phyloP scores from a whole-genome alignment of 2,329 filamentous ascomycete species.

The Thielaviopsis punctulata region DNA sequence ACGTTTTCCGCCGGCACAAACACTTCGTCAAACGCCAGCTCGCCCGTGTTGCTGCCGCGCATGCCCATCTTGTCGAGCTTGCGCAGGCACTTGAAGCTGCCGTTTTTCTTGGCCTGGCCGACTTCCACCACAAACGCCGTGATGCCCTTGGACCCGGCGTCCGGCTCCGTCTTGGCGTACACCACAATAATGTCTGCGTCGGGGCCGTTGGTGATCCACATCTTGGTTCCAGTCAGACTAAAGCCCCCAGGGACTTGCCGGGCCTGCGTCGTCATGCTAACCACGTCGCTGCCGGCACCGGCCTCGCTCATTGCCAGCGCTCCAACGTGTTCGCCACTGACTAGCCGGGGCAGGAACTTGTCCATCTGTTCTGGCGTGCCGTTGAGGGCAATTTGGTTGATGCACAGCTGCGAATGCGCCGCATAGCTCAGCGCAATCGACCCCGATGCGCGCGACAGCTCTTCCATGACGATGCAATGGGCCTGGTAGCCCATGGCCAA shows the following conservation, averaged over 20 bases:
- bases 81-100: constrained; percentile 70
- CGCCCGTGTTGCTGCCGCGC: constrained; percentile 91
- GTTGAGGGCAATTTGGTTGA: constrained; percentile 91
- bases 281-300: constrained; percentile 79
- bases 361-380: constrained; percentile 63
- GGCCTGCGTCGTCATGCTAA: constrained; percentile 83
- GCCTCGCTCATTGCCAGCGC: constrained; percentile 92
- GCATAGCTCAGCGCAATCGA: constrained; percentile 84
- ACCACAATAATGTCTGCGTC: constrained; percentile 87
- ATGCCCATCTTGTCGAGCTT: constrained; percentile 98
- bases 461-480: constrained; percentile 89
- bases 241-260: constrained; percentile 71
- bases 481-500: constrained; percentile 90
- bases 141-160: constrained; percentile 72
- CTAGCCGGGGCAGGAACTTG: constrained; percentile 61
- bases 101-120: constrained; percentile 23
- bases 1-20: constrained; percentile 75
- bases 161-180: constrained; percentile 87
- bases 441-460: constrained; percentile 71
- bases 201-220: constrained; percentile 99
- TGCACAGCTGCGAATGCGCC: constrained; percentile 87
- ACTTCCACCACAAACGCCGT: constrained; percentile 83
- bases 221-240: constrained; percentile 76
- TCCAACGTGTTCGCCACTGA: constrained; percentile 66
- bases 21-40: constrained; percentile 77